These are phyloP conservation scores for Halenospora varia DNA, from an alignment of 495 filamentous ascomycete genomes.

Conservation along the genomic window DNA sequence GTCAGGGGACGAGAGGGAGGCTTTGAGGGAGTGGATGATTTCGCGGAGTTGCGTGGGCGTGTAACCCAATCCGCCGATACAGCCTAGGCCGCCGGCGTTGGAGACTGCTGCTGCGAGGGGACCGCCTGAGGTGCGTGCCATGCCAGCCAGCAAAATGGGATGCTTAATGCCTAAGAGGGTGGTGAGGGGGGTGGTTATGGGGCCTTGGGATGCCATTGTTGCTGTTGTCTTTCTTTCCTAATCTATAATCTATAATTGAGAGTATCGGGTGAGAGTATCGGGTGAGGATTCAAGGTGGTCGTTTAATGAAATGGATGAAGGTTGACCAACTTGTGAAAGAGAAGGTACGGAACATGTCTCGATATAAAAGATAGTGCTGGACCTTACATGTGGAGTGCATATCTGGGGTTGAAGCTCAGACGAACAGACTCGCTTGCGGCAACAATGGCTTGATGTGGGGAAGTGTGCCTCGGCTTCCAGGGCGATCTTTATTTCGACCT, in stretches of 20 bases:
- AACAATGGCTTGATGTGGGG: background rate
- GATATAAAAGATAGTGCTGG: background rate
- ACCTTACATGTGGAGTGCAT: background rate
- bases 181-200: constrained; percentile 72
- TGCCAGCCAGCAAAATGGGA: constrained; percentile 82
- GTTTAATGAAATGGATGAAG: background rate
- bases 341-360: background rate
- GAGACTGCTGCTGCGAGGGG: constrained; percentile 79
- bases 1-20: constrained; percentile 52
- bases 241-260: constrained; percentile 15
- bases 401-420: background rate
- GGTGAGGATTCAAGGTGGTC: background rate
- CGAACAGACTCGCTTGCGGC: background rate
- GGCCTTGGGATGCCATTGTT: constrained; percentile 30
- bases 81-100: constrained; percentile 83
- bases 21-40: constrained; percentile 81
- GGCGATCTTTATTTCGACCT: background rate
- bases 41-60: constrained; percentile 71
- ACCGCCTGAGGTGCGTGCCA: constrained; percentile 77
- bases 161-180: constrained; percentile 70
- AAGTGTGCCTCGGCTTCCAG: background rate
- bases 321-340: background rate
- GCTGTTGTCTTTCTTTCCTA: no score
- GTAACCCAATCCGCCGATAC: constrained; percentile 82
- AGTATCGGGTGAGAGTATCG: background rate